Percentiles rank a stretch among this genome's conserved stretches.
Conservation (phyloP, 768 basidiomycete species). For the Tylopilus subfusipes region DNA sequence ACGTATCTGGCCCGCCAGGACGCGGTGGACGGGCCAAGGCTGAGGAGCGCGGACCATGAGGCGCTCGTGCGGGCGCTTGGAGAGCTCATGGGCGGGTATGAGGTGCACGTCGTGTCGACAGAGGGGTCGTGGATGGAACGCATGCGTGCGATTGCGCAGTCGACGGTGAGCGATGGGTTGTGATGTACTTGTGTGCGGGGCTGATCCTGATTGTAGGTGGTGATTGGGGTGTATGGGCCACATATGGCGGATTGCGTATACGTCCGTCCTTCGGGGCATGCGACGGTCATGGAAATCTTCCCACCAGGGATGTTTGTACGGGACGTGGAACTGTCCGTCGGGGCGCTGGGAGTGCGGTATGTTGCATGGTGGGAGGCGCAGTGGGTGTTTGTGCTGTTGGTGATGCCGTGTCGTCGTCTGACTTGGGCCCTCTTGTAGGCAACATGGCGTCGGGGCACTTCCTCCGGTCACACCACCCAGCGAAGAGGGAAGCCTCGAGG, state of each 20-base stretch:
- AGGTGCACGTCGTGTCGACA: constrained; percentile 52
- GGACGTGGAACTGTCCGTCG: not conserved
- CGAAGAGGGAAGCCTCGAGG: not conserved
- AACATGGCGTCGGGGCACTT: not conserved
- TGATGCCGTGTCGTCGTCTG: not conserved
- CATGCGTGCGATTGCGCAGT: constrained; percentile 61
- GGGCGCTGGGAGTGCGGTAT: not conserved
- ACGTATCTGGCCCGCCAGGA: constrained; percentile 69
- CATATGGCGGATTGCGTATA: constrained; percentile 5
- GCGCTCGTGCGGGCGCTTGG: constrained; percentile 56
- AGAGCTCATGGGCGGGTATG: constrained; percentile 51
- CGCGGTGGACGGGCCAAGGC: constrained; percentile 44
- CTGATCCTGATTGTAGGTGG: not conserved
- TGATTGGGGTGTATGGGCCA: constrained; percentile 2
- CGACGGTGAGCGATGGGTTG: constrained; percentile 48
- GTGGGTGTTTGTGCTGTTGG: not conserved
- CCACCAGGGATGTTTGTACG: constrained; percentile 1
- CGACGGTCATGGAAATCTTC: constrained; percentile 3
- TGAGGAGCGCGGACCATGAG: constrained; percentile 55
- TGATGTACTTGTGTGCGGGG: constrained; percentile 1
- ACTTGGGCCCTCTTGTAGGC: not conserved
- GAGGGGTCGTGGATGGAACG: constrained; percentile 56
- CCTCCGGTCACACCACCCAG: not conserved
- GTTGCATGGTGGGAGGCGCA: constrained; percentile 1
- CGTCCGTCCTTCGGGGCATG: not conserved